Conservation (phyloP, 2,329 filamentous ascomycete genomes). For the Colletotrichum spaethianum region DNA sequence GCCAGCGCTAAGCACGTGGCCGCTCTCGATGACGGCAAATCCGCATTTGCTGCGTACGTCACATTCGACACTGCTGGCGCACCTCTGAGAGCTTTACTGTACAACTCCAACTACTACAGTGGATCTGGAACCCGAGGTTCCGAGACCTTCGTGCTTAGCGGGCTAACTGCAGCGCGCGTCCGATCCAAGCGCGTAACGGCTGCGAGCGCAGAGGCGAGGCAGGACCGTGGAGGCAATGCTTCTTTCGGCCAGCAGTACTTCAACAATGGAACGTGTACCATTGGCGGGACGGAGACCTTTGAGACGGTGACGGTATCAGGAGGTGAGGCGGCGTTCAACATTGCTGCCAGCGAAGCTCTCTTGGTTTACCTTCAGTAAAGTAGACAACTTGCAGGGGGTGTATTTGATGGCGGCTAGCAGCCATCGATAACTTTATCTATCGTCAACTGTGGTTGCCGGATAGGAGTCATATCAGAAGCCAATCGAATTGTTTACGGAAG, state of each 20-base stretch:
- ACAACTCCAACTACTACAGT: conserved; percentile 61
- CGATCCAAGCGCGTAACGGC: conserved; percentile 27
- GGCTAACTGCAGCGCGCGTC: conserved; percentile 1
- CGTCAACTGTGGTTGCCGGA: neutral
- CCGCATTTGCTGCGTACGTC: conserved; percentile 61
- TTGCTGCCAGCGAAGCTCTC: conserved; percentile 41
- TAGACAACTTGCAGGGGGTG: neutral
- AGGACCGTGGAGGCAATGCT: conserved; percentile 27
- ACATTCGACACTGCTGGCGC: conserved; percentile 50
- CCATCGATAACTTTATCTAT: neutral
- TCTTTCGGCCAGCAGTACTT: conserved; percentile 30
- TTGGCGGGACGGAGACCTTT: conserved; percentile 26
- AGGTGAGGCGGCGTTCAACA: conserved; percentile 33
- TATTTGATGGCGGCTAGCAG: neutral
- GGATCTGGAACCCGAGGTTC: conserved; percentile 4
- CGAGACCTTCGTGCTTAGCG: conserved; percentile 20
- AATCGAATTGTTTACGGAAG: neutral
- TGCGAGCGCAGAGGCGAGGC: conserved; percentile 25
- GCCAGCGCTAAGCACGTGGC: conserved; percentile 60
- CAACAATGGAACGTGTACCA: conserved; percentile 24
- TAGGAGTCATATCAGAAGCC: neutral
- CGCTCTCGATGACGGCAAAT: conserved; percentile 59
- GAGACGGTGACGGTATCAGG: conserved; percentile 8
- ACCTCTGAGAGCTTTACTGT: conserved; percentile 54
- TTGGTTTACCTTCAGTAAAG: conserved; percentile 24